These are phyloP conservation scores for Tricholoma flavovirens DNA, from an alignment of 768 basidiomycete species.

Conservation along the genomic window DNA sequence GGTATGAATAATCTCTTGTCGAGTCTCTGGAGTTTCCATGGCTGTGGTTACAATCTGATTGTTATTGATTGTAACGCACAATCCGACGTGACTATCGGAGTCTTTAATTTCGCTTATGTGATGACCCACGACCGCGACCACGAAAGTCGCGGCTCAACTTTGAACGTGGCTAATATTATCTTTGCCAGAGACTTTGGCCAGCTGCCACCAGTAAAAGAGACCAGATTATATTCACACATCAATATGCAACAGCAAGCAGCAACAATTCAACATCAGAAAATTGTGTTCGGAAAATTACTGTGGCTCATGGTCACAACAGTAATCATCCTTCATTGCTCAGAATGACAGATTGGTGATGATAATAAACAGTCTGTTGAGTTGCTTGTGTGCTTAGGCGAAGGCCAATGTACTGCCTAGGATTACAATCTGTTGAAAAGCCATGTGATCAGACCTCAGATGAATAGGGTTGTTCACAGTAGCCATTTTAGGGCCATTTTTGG, in stretches of 20 bases:
- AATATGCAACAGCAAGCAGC: neutral
- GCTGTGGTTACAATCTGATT: no score
- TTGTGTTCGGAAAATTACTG: neutral
- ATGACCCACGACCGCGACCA: no score
- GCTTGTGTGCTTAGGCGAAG: neutral
- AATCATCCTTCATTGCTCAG: neutral
- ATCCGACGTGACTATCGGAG: no score
- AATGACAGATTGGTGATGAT: neutral
- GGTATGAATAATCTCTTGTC: no score
- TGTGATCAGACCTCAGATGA: neutral
- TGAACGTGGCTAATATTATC: no score
- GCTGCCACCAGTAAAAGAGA: conserved; percentile 16
- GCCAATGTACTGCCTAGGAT: neutral
- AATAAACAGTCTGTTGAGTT: neutral
- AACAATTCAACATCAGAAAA: neutral
- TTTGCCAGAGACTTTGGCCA: neutral
- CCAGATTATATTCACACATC: neutral
- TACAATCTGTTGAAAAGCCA: neutral
- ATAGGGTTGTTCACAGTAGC: no score
- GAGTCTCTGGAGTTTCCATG: no score
- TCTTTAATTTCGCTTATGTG: no score
- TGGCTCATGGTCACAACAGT: neutral
- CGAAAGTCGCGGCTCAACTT: no score
- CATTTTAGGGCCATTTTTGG: no score
- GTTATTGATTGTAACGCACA: no score